phyloP scores from a whole-genome alignment of 2,329 filamentous ascomycete species.

The Pseudogymnoascus sp. region DNA sequence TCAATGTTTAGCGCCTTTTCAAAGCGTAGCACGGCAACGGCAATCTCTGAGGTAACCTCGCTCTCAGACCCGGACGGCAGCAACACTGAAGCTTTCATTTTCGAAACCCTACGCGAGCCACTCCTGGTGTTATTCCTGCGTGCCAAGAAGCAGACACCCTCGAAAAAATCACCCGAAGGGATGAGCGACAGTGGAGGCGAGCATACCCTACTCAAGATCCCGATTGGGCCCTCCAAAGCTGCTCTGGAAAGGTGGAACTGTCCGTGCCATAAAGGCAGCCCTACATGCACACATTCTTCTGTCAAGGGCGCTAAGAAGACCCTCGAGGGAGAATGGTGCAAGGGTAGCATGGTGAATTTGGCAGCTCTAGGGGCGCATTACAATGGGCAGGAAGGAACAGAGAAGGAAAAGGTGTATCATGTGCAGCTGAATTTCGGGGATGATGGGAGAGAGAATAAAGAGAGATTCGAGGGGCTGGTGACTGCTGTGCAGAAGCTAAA shows the following conservation, averaged over 20 bases:
- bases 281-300: neutral
- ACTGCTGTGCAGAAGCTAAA: neutral
- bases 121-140: constrained; percentile 10
- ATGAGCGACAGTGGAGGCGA: neutral
- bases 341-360: constrained; percentile 7
- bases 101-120: constrained; percentile 4
- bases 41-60: neutral
- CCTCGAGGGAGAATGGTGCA: neutral
- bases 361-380: constrained; percentile 1
- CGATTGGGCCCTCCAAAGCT: neutral
- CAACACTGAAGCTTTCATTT: constrained; percentile 5
- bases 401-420: constrained; percentile 8
- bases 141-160: neutral
- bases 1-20: neutral
- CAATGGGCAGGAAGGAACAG: neutral
- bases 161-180: neutral
- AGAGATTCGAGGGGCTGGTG: neutral
- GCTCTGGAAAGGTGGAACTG: neutral
- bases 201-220: neutral
- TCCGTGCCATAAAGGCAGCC: neutral
- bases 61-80: neutral
- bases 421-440: neutral
- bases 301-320: neutral
- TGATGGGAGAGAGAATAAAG: neutral
- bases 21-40: neutral